phyloP scores from a whole-genome alignment of 2,329 filamentous ascomycete species.

The Clarireedia monteithiana region DNA sequence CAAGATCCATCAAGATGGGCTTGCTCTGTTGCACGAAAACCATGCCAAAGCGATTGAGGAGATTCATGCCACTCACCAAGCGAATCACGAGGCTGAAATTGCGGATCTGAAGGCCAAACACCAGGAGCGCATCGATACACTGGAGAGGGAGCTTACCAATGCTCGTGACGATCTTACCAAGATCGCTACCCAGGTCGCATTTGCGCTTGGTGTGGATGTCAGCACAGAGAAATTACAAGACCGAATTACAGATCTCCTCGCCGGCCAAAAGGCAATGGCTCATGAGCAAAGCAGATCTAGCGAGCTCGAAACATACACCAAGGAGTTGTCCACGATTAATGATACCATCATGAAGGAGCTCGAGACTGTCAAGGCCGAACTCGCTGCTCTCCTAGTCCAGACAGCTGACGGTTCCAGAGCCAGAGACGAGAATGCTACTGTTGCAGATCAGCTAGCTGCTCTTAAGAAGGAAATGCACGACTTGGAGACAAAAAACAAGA shows the following conservation, averaged over 20 bases:
- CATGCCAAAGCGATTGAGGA: constrained; percentile 44
- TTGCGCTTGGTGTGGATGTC: constrained; percentile 52
- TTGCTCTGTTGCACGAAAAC: constrained; percentile 41
- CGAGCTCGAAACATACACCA: constrained; percentile 48
- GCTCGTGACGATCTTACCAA: constrained; percentile 60
- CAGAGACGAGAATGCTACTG: constrained; percentile 38
- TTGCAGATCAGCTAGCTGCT: constrained; percentile 49
- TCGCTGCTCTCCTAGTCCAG: constrained; percentile 44
- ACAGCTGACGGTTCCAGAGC: constrained; percentile 38
- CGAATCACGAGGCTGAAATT: constrained; percentile 50
- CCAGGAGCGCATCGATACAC: constrained; percentile 43
- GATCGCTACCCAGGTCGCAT: constrained; percentile 55
- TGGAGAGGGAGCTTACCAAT: constrained; percentile 56
- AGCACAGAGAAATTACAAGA: constrained; percentile 61
- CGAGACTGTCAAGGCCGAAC: constrained; percentile 47
- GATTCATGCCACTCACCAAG: constrained; percentile 41
- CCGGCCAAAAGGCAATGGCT: constrained; percentile 50
- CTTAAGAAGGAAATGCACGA: constrained; percentile 60
- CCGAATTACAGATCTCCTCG: constrained; percentile 49
- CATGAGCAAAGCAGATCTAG: constrained; percentile 50
- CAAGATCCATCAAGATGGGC: constrained; percentile 43
- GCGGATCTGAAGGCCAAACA: constrained; percentile 53
- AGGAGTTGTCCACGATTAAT: constrained; percentile 49
- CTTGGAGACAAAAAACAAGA: constrained; percentile 66
- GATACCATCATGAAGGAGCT: constrained; percentile 54